Evolutionary conservation across 805 yeast genomes (phyloP), one percentile per base, ranked within the genome.

Genomic region (Candida berthetii): DNA sequence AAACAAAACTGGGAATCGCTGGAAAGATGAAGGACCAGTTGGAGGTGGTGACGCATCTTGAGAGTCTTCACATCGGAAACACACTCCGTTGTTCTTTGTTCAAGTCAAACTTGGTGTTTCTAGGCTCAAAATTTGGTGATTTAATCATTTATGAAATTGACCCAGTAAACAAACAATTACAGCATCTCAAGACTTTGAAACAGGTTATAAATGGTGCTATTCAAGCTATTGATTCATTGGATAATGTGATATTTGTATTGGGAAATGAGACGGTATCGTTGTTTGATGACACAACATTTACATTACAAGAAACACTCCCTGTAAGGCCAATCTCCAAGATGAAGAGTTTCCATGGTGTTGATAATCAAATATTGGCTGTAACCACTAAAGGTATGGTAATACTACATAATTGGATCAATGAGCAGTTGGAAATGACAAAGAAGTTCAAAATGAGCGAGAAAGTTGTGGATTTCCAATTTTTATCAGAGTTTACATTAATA

Each of bases 391-490:
- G 44, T 36, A 35, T 40, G 34, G 41, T 60, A 3, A 37, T 52
- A 10, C 33, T 45, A 17, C 59, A 58, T 40, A 49, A 43, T 11
- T 59, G 60, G 59, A 36, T 44, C n/a, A 54, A 59, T 36, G 49
- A 53, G 7, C 58, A 56, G 29, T 42, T 63, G 27, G 54, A 51
- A 15, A 52, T 56, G 45, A 42, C 39, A 5, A 43, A 44, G 18
- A 61, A 61, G 35, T 47, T 53, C 27, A 52, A 49, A 17, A 19
- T 60, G 2, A 54, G 54, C 4, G 67, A 64, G 32, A 52, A 54
- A 35, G 41, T 60, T 2, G 32, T 41, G 2, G 33, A 37, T 6
- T 46, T 65, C 18, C 45, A 55, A 36, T 48, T 53, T 16, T 38
- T 61, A 14, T 41, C 49, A 16, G 39, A 48, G 4, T 40, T 49